phyloP scores from a whole-genome alignment of 2,329 filamentous ascomycete species.

The Diplodia mutila region DNA sequence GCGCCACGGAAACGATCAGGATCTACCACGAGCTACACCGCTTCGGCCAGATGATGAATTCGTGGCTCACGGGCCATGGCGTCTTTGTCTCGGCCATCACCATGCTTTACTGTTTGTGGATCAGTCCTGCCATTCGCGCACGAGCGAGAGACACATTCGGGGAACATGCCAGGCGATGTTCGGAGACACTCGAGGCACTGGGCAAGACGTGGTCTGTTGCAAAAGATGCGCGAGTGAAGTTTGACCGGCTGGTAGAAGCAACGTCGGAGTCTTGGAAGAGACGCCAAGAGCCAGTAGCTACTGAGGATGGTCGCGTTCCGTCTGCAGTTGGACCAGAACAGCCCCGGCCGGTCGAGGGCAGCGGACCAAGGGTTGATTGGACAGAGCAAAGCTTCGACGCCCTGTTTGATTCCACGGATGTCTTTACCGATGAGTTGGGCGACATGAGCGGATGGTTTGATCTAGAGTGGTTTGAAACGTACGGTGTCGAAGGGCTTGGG shows the following conservation, averaged over 20 bases:
- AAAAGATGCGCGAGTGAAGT: constrained; percentile 33
- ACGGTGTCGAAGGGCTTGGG: constrained; percentile 3
- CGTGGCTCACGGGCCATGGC: constrained; percentile 55
- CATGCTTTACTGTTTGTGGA: constrained; percentile 57
- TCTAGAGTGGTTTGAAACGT: constrained; percentile 18
- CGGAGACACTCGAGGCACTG: constrained; percentile 55
- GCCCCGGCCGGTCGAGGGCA: neutral
- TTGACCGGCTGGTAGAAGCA: constrained; percentile 5
- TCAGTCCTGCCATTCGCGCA: constrained; percentile 47
- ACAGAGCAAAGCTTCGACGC: neutral
- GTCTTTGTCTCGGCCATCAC: constrained; percentile 55
- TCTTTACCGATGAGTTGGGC: neutral
- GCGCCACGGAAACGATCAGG: constrained; percentile 48
- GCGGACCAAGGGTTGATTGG: neutral
- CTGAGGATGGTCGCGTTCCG: too few relatives aligned
- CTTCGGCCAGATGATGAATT: constrained; percentile 51
- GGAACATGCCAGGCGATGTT: constrained; percentile 47
- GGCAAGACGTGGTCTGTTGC: constrained; percentile 59
- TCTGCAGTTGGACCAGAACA: neutral
- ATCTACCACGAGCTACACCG: constrained; percentile 51
- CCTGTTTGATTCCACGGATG: neutral
- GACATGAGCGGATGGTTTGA: constrained; percentile 21
- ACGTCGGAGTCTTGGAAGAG: constrained; percentile 9
- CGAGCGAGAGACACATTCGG: constrained; percentile 48
- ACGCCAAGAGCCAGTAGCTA: neutral